A percentile compares a stretch with the other conserved stretches of the same genome.
Conservation (phyloP, 2,329 filamentous ascomycete genomes). For the Blastomyces gilchristii region DNA sequence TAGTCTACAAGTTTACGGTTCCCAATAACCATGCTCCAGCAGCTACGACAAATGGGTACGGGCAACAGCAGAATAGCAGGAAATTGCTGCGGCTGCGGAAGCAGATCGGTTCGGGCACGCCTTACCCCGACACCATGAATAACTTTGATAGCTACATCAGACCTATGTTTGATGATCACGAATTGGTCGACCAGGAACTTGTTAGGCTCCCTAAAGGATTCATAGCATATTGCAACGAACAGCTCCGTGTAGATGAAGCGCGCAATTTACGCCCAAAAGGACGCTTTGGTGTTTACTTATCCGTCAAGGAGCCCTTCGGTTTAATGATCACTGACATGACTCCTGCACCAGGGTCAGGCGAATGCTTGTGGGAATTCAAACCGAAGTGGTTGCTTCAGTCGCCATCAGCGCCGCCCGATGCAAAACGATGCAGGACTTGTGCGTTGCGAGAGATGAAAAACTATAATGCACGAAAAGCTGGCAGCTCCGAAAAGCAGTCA, state of each 20-base stretch:
- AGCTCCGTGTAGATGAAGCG: slow-evolving; percentile 43
- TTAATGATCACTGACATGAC: slow-evolving; percentile 69
- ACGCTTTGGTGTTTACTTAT: slow-evolving; percentile 43
- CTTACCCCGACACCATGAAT: slow-evolving; percentile 39
- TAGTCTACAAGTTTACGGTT: slow-evolving; percentile 54
- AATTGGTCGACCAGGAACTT: slow-evolving; percentile 49
- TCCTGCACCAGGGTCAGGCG: slow-evolving; percentile 26
- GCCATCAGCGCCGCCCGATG: slow-evolving; percentile 53
- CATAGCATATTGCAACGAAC: slow-evolving; percentile 44
- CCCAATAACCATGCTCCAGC: slow-evolving; percentile 20
- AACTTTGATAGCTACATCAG: slow-evolving; percentile 37
- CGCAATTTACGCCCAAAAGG: slow-evolving; percentile 37
- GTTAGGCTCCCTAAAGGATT: slow-evolving; percentile 38
- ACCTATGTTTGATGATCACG: slow-evolving; percentile 46
- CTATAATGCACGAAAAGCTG: slow-evolving; percentile 24
- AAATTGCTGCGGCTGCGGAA: slow-evolving; percentile 55
- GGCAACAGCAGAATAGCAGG: slow-evolving; percentile 21
- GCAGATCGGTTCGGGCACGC: slow-evolving; percentile 41
- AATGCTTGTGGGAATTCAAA: slow-evolving; percentile 59
- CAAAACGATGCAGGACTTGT: slow-evolving; percentile 64
- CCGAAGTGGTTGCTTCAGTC: slow-evolving; percentile 77
- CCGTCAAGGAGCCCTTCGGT: slow-evolving; percentile 49
- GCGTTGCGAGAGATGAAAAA: slow-evolving; percentile 47
- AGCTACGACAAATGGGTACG: slow-evolving; percentile 22
- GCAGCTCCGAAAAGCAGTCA: slow-evolving; percentile 26